Evolutionary conservation across 805 yeast genomes (phyloP), one percentile per base, ranked within the genome.

Genomic region (Danielia oregonensis): DNA sequence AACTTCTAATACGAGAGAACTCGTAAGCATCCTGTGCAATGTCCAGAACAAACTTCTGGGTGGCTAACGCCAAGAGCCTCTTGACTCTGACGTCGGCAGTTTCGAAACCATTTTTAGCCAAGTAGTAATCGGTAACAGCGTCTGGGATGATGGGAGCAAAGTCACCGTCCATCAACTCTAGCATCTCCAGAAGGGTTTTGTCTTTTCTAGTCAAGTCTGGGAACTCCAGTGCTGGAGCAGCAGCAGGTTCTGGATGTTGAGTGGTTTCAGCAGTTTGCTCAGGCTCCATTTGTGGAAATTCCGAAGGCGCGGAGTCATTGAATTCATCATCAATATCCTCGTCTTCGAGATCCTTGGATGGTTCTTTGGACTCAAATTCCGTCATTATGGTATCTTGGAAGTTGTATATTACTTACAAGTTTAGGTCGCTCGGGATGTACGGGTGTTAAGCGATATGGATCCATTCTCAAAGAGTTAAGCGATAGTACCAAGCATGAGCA

Each of bases 1-100:
- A 70, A n/a, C 93, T 86, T 43, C 97, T 74, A 46, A 93, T 93
- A 41, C 97, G 70, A 6, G 96, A 85, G 55, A 87, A 89, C 56
- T 93, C 98, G 55, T 87, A 93, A 0, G 98, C 97, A 54, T 93
- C 97, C 11, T 88, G 86, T 1, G 98, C 96, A 19, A 93, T 81
- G 56, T 93, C 98, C 41, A 89, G 79, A 17, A 93, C 75, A 57
- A 93, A 93, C 55, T 93, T 93, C 53, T 94, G 98, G 0, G 98
- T 93, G 1, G 98, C 97, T 37, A 93, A 67, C 0, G 97, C 97
- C 31, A 93, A 67, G 24, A 93, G 65, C 35, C 97, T 70, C 57
- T 88, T 89, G 37, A 65, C 57, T 26, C 88, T 74, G 10, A 77
- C 64, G 55, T 91, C 95, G 25, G 82, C 71, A 17, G 93, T 78